phyloP scores from a whole-genome alignment of 345 rosid species.

The Raphanus raphanistrum region DNA sequence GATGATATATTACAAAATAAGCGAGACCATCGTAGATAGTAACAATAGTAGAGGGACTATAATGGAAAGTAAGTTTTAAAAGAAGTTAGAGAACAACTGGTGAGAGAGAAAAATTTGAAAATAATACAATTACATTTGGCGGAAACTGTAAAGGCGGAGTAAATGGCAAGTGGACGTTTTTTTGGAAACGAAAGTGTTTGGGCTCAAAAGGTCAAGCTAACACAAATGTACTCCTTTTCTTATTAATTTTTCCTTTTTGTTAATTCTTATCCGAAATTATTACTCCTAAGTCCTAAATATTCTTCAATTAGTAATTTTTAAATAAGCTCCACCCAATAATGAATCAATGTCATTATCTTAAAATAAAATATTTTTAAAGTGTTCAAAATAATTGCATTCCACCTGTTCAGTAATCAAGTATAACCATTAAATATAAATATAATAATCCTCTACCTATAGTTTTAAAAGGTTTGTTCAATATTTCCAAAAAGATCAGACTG shows the following conservation, averaged over 20 bases:
- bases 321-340: constrained; percentile 27
- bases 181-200: constrained; percentile 19
- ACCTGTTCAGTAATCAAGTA: background rate
- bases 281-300: constrained; percentile 17
- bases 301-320: background rate
- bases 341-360: constrained; percentile 29
- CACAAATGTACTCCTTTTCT: background rate
- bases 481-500: background rate
- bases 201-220: background rate
- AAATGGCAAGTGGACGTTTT: constrained; percentile 37
- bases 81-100: background rate
- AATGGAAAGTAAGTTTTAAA: background rate
- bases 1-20: background rate
- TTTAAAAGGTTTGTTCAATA: background rate
- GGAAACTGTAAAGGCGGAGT: constrained; percentile 37
- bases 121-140: constrained; percentile 13
- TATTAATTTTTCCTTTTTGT: no score
- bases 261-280: constrained; percentile 7
- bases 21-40: background rate
- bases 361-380: background rate
- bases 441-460: constrained; percentile 4
- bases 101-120: constrained; percentile 32
- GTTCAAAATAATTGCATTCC: constrained; percentile 23
- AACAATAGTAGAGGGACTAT: constrained; percentile 1
- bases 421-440: background rate